Percentiles rank a stretch among this genome's conserved stretches.
phyloP scores from a whole-genome alignment of 441 rosid species.

The Geranium incanum region DNA sequence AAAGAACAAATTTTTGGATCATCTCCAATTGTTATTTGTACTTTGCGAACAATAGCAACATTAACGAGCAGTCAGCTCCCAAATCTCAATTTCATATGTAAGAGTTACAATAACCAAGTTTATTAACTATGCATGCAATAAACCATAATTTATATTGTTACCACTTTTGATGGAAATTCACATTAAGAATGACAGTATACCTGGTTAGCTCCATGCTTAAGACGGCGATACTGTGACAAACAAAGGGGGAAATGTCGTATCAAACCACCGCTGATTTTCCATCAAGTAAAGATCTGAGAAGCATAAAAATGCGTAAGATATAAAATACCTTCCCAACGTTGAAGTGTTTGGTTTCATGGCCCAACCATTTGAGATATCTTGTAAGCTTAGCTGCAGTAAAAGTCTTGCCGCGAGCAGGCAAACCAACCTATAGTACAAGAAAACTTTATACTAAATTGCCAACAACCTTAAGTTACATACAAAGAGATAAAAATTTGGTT shows the following conservation, averaged over 20 bases:
- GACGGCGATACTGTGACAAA: conserved; percentile 86
- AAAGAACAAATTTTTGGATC: too few species aligned
- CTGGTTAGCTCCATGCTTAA: conserved; percentile 89
- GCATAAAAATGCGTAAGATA: conserved; percentile 7
- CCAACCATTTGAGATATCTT: conserved; percentile 97
- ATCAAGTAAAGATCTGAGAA: conserved; percentile 10
- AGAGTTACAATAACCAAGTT: too few species aligned
- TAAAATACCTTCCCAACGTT: conserved; percentile 87
- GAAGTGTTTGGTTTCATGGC: conserved; percentile 96
- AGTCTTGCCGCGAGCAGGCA: conserved; percentile 98
- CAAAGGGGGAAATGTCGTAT: conserved; percentile 22
- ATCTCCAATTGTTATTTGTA: too few species aligned
- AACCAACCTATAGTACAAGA: conserved; percentile 62
- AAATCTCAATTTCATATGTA: too few species aligned
- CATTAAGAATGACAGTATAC: conserved; percentile 27
- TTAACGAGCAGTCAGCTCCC: too few species aligned
- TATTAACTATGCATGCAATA: too few species aligned
- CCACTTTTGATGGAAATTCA: too few species aligned
- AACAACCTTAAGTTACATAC: conserved; percentile 11
- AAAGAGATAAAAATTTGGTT: not conserved
- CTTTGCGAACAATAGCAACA: too few species aligned
- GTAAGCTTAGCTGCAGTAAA: conserved; percentile 97
- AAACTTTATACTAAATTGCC: not conserved
- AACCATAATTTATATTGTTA: too few species aligned
- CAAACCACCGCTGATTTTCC: conserved; percentile 14